phyloP scores from a whole-genome alignment of 306 rosid genomes.

The Vicia villosa region DNA sequence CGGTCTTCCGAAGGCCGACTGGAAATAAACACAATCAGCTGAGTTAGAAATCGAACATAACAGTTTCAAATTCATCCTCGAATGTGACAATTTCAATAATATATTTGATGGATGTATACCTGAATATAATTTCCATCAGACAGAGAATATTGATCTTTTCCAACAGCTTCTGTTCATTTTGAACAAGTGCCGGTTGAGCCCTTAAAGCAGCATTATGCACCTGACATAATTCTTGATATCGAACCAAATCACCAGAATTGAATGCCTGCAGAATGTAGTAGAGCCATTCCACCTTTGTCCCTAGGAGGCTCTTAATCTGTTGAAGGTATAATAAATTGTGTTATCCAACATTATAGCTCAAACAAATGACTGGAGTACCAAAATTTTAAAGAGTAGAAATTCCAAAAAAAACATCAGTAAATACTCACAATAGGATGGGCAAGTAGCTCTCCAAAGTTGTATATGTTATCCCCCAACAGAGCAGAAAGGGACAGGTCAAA shows the following conservation, averaged over 20 bases:
- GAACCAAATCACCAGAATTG: constrained; percentile 85
- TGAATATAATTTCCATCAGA: constrained; percentile 99
- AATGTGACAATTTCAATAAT: constrained; percentile 12
- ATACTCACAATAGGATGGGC: constrained; percentile 96
- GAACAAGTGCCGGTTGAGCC: constrained; percentile 93
- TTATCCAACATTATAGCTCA: constrained; percentile 12
- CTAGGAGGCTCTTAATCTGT: constrained; percentile 85
- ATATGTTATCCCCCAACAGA: constrained; percentile 92
- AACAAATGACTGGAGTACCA: constrained; percentile 6
- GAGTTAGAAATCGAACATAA: neutral
- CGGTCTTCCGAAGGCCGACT: constrained; percentile 98
- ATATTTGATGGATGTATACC: constrained; percentile 48
- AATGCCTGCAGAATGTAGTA: constrained; percentile 95
- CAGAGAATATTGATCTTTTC: constrained; percentile 98
- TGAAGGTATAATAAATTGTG: constrained; percentile 17
- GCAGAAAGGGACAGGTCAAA: constrained; percentile 98
- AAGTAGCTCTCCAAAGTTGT: constrained; percentile 98
- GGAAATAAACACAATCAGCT: constrained; percentile 43
- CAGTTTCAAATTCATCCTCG: neutral
- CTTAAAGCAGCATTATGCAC: constrained; percentile 90
- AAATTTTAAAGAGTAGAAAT: neutral
- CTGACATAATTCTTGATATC: constrained; percentile 90
- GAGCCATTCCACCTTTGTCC: constrained; percentile 99
- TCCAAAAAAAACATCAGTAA: constrained; percentile 1
- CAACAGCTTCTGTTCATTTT: constrained; percentile 82